phyloP scores from a whole-genome alignment of 768 basidiomycete species.

The Pulveroboletus ravenelii region DNA sequence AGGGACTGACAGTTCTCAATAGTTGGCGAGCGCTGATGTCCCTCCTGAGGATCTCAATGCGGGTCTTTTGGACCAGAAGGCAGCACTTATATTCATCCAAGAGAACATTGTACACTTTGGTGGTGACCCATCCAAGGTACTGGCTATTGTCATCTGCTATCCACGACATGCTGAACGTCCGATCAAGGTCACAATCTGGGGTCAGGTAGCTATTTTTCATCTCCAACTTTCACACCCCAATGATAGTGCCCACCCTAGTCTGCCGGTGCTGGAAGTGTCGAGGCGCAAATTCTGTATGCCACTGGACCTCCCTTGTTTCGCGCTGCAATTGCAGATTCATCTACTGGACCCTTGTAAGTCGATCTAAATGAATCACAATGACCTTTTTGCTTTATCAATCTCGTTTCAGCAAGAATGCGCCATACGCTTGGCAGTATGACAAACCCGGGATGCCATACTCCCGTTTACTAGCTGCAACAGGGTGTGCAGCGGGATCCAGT shows the following conservation, averaged over 20 bases:
- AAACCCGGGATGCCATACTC: conserved; percentile 48
- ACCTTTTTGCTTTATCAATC: background rate
- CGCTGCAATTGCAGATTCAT: conserved; percentile 16
- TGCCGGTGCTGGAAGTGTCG: conserved; percentile 13
- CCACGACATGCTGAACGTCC: background rate
- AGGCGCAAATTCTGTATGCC: conserved; percentile 13
- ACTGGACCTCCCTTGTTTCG: conserved; percentile 8
- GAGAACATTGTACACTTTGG: conserved; percentile 65
- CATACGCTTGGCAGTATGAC: conserved; percentile 43
- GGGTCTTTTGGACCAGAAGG: conserved; percentile 56
- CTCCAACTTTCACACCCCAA: background rate
- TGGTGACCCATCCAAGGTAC: conserved; percentile 52
- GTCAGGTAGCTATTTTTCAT: conserved; percentile 9
- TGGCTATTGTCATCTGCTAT: conserved; percentile 1
- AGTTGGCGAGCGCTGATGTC: conserved; percentile 46
- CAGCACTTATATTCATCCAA: conserved; percentile 56
- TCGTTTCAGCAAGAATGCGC: conserved; percentile 45
- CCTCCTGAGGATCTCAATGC: conserved; percentile 49
- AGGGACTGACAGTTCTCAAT: conserved; percentile 10
- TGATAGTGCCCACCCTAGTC: conserved; percentile 4
- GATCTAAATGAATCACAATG: background rate
- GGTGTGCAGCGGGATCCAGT: conserved; percentile 37
- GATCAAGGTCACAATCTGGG: conserved; percentile 18
- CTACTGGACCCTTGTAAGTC: conserved; percentile 20
- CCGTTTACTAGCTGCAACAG: conserved; percentile 41